These are phyloP conservation scores for Paramecium tetraurelia DNA, from an alignment of 73 alveolate species.

Conservation along the genomic window DNA sequence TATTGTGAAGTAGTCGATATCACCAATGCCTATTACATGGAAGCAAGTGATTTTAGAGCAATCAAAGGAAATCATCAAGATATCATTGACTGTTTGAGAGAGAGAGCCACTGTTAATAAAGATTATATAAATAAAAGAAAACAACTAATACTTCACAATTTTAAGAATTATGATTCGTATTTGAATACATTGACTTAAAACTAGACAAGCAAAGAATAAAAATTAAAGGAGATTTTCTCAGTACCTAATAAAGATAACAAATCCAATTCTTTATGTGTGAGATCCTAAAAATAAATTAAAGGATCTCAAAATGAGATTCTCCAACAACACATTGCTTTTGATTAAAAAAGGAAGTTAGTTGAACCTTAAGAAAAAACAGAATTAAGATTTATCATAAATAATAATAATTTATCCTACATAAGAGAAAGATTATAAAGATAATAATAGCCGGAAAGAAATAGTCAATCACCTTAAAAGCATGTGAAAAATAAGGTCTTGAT, in stretches of 20 bases:
- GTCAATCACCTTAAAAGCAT: background rate
- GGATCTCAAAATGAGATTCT: background rate
- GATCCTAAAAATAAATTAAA: background rate
- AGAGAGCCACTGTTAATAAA: background rate
- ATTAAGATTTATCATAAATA: background rate
- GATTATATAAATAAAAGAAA: background rate
- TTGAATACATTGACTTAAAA: background rate
- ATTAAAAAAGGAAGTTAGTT: background rate
- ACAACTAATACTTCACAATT: background rate
- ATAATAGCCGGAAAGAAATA: background rate
- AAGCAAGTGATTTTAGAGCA: background rate
- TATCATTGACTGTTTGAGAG: conserved; percentile 3
- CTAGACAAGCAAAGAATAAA: background rate
- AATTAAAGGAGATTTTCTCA: background rate
- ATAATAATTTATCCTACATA: background rate
- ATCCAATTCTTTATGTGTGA: background rate
- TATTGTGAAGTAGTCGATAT: background rate
- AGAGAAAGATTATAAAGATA: background rate
- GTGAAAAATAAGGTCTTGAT: background rate
- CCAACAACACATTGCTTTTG: background rate
- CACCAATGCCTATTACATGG: conserved; percentile 19
- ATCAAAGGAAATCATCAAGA: background rate
- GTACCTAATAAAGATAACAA: background rate
- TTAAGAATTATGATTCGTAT: background rate
- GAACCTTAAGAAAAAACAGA: background rate